phyloP scores from a whole-genome alignment of 2,329 filamentous ascomycete species.

The Herpomyces periplanetae region DNA sequence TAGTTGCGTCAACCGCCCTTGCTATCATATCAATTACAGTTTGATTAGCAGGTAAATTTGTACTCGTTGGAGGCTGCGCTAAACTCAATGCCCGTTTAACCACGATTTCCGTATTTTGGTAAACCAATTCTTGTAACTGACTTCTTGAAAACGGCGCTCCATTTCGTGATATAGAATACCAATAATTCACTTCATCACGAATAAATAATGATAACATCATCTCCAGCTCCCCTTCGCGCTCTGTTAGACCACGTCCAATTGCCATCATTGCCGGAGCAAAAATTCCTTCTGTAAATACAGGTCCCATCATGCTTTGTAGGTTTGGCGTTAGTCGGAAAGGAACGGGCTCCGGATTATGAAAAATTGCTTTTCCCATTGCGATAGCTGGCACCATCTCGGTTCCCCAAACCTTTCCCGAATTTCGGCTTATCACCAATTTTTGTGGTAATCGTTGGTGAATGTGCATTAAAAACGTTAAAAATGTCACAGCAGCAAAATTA shows the following conservation, averaged over 20 bases:
- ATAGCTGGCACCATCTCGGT: slow-evolving; percentile 73
- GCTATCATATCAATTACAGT: slow-evolving; percentile 78
- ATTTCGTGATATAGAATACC: slow-evolving; percentile 54
- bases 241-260: slow-evolving; percentile 66
- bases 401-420: slow-evolving; percentile 75
- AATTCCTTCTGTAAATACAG: slow-evolving; percentile 74
- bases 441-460: slow-evolving; percentile 86
- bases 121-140: slow-evolving; percentile 36
- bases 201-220: slow-evolving; percentile 82
- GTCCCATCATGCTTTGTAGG: slow-evolving; percentile 77
- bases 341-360: slow-evolving; percentile 77
- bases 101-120: slow-evolving; percentile 55
- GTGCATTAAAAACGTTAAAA: slow-evolving; percentile 94
- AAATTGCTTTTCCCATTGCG: slow-evolving; percentile 42
- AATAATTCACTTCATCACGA: slow-evolving; percentile 86
- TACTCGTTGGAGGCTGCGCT: slow-evolving; percentile 29
- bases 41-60: slow-evolving; percentile 64
- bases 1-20: slow-evolving; percentile 66
- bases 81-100: slow-evolving; percentile 61
- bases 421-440: slow-evolving; percentile 64
- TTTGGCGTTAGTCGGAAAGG: slow-evolving; percentile 93
- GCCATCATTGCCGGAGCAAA: slow-evolving; percentile 87
- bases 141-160: slow-evolving; percentile 20
- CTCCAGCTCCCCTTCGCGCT: slow-evolving; percentile 44
- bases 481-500: slow-evolving; percentile 69